Evolutionary conservation across 805 yeast species (phyloP), one percentile per base, ranked within the genome.

Genomic region (Teunomyces funiuensis): DNA sequence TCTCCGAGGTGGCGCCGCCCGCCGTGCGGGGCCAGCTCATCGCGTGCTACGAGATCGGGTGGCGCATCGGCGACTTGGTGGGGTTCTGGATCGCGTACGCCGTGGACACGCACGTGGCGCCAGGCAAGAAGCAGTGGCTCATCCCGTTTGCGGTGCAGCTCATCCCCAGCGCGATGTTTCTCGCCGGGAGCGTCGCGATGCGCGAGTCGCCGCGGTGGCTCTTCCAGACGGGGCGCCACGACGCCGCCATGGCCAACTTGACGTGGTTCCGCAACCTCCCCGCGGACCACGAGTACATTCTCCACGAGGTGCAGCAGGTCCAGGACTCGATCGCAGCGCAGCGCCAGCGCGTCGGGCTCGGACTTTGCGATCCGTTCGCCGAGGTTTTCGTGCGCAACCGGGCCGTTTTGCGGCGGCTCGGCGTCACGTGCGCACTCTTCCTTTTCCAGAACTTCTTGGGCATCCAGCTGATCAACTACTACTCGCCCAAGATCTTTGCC

Each of bases 71-170:
- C 23, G 71, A 65, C 47, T 52, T 65, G 51, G 66, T 64, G 6
- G 71, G 69, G 1, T 65, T 64, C 49, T 65, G 69, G 69, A 63
- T 64, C 44, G 52, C 56, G 36, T 65, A 60, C 43, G 70, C 63
- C 6, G 60, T 63, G 29, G 60, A 56, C 45, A 45, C 57, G 16
- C 61, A 60, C 40, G 51, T 65, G 9, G 26, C 39, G 15, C 50
- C 54, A 15, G 45, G 55, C 14, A 59, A 53, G 34, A 55, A 53
- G 37, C 72, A 66, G 49, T 66, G 71, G 71, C 51, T 62, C 27
- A 63, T 66, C 40, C 72, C 72, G 3, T 66, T 66, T 51, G 72
- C 70, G 3, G 49, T 66, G 16, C 72, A 66, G 49, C 49, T 66
- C 16, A 63, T 66, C 34, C 71, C 71, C 13, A 54, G 64, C 39